These are phyloP conservation scores for sunflower (Helianthus annuus) DNA, from an alignment of 129 eudicot genomes.

Conservation along the genomic window DNA sequence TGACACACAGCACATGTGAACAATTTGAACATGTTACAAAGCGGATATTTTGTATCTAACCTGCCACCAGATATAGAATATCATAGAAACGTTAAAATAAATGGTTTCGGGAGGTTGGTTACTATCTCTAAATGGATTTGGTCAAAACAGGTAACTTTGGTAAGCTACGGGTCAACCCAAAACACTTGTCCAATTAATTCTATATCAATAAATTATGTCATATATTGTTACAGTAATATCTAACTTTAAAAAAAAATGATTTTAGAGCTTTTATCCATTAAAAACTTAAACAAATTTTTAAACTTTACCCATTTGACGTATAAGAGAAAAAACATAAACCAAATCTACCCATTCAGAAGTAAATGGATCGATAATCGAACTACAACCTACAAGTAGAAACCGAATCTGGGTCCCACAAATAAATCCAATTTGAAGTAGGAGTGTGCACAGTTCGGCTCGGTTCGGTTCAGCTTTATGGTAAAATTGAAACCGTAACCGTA, in stretches of 20 bases:
- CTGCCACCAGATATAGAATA: constrained; percentile 38
- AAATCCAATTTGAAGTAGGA: neutral
- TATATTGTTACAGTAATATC: neutral
- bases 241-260: neutral
- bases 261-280: neutral
- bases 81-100: neutral
- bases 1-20: constrained; percentile 93
- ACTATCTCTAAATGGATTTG: neutral
- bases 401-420: neutral
- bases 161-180: neutral
- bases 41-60: constrained; percentile 85
- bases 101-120: neutral
- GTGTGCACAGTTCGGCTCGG: no score
- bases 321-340: neutral
- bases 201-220: neutral
- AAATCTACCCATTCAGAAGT: neutral
- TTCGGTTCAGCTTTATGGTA: no score
- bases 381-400: neutral
- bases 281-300: neutral
- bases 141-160: neutral
- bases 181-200: neutral
- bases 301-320: neutral
- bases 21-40: constrained; percentile 94
- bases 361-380: neutral
- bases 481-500: no score